Evolutionary conservation across 176 grass and related monocot genomes (phyloP).

Genomic region (Juncus inflexus): DNA sequence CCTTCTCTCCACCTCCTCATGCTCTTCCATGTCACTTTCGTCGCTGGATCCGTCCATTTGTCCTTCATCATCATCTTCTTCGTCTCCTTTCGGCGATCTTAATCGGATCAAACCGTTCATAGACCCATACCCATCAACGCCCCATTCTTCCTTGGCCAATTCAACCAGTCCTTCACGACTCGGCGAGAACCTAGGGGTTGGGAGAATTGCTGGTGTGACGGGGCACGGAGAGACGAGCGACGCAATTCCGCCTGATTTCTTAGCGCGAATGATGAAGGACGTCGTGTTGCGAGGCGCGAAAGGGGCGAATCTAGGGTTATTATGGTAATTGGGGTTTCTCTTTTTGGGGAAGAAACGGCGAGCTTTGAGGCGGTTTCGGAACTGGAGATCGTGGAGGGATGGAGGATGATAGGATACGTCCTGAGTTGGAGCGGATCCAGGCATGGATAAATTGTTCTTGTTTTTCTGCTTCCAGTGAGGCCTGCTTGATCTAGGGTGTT

Average conservation of each 20-base stretch:
- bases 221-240: conserved; percentile 74
- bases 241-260: conserved; percentile 79
- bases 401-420: conserved; percentile 54
- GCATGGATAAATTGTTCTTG: conserved; percentile 2
- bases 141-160: conserved; percentile 91
- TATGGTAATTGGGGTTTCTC: conserved; percentile 2
- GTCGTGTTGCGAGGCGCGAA: conserved; percentile 88
- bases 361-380: conserved; percentile 81
- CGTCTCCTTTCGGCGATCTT: conserved; percentile 26
- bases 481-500: not conserved
- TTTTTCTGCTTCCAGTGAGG: conserved; percentile 11
- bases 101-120: conserved; percentile 96
- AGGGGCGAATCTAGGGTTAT: conserved; percentile 63
- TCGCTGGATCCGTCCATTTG: conserved; percentile 32
- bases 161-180: conserved; percentile 74
- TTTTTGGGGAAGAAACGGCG: conserved; percentile 73
- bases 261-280: conserved; percentile 88
- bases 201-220: conserved; percentile 73
- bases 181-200: conserved; percentile 73
- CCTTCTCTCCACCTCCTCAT: conserved; percentile 79
- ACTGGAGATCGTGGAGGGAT: conserved; percentile 63
- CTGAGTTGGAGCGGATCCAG: not conserved
- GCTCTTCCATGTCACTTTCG: conserved; percentile 84
- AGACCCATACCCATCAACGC: conserved; percentile 83
- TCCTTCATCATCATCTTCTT: conserved; percentile 25